Evolutionary conservation across 2,329 filamentous ascomycete genomes (phyloP).

Genomic region (Colletotrichum euphorbiae): DNA sequence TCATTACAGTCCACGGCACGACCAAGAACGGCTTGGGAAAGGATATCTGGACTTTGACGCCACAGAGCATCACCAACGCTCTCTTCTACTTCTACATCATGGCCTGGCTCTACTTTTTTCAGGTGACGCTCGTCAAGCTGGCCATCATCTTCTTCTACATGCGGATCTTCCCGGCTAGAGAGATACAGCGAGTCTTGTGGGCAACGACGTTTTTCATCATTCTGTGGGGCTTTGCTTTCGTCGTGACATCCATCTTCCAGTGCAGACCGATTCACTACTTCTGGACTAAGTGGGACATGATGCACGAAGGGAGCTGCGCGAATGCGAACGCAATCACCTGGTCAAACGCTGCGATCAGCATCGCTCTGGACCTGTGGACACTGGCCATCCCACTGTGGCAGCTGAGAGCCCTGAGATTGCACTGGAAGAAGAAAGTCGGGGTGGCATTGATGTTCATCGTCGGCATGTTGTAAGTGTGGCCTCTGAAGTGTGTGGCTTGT

Average conservation of each 20-base stretch:
- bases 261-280: slow-evolving; percentile 60
- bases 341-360: slow-evolving; percentile 60
- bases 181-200: slow-evolving; percentile 52
- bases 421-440: slow-evolving; percentile 57
- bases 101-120: slow-evolving; percentile 55
- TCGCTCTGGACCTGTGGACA: slow-evolving; percentile 61
- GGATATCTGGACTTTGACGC: slow-evolving; percentile 59
- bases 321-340: slow-evolving; percentile 58
- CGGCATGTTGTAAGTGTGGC: slow-evolving; percentile 52
- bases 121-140: slow-evolving; percentile 57
- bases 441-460: slow-evolving; percentile 59
- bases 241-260: slow-evolving; percentile 56
- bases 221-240: slow-evolving; percentile 52
- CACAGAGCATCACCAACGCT: slow-evolving; percentile 54
- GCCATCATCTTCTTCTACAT: slow-evolving; percentile 64
- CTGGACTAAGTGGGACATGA: slow-evolving; percentile 64
- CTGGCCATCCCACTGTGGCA: slow-evolving; percentile 58
- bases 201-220: slow-evolving; percentile 51
- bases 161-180: slow-evolving; percentile 57
- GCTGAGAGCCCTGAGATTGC: slow-evolving; percentile 52
- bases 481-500: no score
- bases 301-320: slow-evolving; percentile 57
- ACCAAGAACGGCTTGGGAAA: slow-evolving; percentile 53
- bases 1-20: slow-evolving; percentile 46
- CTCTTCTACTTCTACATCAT: slow-evolving; percentile 53